Base-by-base conservation (phyloP, 768 basidiomycete species). In the Bullera alba region DNA sequence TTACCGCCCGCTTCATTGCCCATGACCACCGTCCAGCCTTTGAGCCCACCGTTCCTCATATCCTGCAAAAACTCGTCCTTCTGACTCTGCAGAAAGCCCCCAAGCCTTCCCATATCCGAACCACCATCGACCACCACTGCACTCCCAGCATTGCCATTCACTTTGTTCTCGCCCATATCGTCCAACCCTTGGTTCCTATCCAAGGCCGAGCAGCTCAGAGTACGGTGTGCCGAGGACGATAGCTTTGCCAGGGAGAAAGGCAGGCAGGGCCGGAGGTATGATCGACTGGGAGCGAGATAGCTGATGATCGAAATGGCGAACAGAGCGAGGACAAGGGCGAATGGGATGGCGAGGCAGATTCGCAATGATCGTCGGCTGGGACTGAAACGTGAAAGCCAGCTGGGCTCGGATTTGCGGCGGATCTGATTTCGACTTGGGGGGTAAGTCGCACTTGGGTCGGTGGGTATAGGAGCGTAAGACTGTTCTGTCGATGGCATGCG, bases 1-100 rank as follows among this genome's bases (percentile, higher is more conserved):
- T 52, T 17, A 92, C 93, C 93, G 64, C 92, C 92, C 14, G 93
- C 89, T 73, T 97, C 93, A 70, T 99, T 99, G 0, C 93, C 92
- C 83, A 91, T 87, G 0, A 83, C 85, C 4, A 95, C 77, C 0
- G 81, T 84, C 92, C 91, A 97, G 41, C 81, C 79, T 5, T 69
- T 57, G 0, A 76, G 78, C 34, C 77, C 76, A 1, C 75, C 75
- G 1, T 73, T 73, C 22, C 75, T 65, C 16, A 83, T 60, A 42
- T 83, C 85, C 16, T 61, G 65, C 19, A 91, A 71, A 63, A 86
- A 95, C 22, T 67, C 73, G 22, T 74, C 64, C 67, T 86, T 87
- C 50, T 80, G 73, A 21, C 65, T 64, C n/a, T 44, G 26, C 15
- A 83, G 69, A 57, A 78, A 79, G 5, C 65, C 62, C 4, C 58